phyloP scores from a whole-genome alignment of 345 rosid genomes.

The Salix purpurea region DNA sequence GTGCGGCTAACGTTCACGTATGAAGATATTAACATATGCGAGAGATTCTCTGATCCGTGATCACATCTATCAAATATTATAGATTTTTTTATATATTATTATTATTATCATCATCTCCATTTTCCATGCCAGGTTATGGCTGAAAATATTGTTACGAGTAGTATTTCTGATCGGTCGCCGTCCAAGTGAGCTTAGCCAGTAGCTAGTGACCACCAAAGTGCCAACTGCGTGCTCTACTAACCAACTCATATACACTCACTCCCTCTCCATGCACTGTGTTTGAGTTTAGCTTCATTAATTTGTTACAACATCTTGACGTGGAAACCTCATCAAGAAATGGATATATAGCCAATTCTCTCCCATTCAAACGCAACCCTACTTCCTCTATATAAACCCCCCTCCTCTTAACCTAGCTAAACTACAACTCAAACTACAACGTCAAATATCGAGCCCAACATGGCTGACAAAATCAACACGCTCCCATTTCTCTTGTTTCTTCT shows the following conservation, averaged over 20 bases:
- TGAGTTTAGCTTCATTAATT: background rate
- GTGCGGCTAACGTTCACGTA: conserved; percentile 7
- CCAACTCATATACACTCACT: background rate
- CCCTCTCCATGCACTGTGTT: background rate
- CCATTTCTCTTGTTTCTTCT: background rate
- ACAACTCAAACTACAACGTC: background rate
- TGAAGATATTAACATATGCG: background rate
- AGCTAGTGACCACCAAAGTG: background rate
- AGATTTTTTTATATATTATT: background rate
- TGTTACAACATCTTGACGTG: conserved; percentile 12
- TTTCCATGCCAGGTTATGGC: conserved; percentile 9
- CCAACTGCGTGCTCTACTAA: conserved; percentile 10
- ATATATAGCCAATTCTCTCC: background rate
- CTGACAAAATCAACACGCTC: background rate
- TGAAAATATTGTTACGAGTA: background rate
- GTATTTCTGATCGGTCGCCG: background rate
- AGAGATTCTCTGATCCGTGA: conserved; percentile 20
- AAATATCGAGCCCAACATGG: background rate
- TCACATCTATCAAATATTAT: background rate
- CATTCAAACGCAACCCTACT: conserved; percentile 5
- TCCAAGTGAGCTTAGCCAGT: background rate
- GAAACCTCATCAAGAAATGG: conserved; percentile 13
- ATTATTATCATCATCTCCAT: background rate
- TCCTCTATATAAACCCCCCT: conserved; percentile 5
- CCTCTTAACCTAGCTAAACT: background rate